Percentiles rank a stretch among this genome's conserved stretches.
Conservation (phyloP, 306 rosid species). For the Coriaria nepalensis region DNA sequence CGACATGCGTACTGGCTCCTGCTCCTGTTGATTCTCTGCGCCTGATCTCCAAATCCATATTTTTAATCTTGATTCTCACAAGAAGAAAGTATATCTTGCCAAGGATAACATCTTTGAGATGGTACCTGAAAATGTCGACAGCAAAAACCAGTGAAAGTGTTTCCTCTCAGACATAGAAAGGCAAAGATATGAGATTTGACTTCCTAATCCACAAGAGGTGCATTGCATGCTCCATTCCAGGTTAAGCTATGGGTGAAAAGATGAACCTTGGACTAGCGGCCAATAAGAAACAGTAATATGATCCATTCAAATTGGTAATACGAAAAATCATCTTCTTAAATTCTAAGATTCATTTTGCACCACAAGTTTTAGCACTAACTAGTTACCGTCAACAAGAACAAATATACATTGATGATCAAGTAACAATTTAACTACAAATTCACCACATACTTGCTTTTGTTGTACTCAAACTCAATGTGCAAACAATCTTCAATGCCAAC, state of each 20-base stretch:
- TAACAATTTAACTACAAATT: not conserved
- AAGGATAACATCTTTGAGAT: slow-evolving; percentile 84
- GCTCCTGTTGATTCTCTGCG: slow-evolving; percentile 97
- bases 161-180: not conserved
- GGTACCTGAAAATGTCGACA: slow-evolving; percentile 50
- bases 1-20: slow-evolving; percentile 95
- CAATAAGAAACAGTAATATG: too few relatives aligned
- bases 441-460: slow-evolving; percentile 87
- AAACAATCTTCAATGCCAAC: slow-evolving; percentile 99
- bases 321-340: too few relatives aligned
- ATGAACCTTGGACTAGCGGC: too few relatives aligned
- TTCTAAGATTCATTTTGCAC: too few relatives aligned
- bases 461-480: slow-evolving; percentile 94
- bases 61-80: slow-evolving; percentile 95
- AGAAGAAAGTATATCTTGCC: slow-evolving; percentile 96
- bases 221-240: too few relatives aligned
- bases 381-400: too few relatives aligned
- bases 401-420: too few relatives aligned
- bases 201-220: too few relatives aligned
- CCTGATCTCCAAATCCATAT: slow-evolving; percentile 96
- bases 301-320: too few relatives aligned
- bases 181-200: slow-evolving; percentile 5
- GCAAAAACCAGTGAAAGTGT: slow-evolving; percentile 6
- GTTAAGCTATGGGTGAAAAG: too few relatives aligned
- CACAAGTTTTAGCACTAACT: too few relatives aligned